Conservation (phyloP, 495 filamentous ascomycete species). For the Aspergillus steynii region DNA sequence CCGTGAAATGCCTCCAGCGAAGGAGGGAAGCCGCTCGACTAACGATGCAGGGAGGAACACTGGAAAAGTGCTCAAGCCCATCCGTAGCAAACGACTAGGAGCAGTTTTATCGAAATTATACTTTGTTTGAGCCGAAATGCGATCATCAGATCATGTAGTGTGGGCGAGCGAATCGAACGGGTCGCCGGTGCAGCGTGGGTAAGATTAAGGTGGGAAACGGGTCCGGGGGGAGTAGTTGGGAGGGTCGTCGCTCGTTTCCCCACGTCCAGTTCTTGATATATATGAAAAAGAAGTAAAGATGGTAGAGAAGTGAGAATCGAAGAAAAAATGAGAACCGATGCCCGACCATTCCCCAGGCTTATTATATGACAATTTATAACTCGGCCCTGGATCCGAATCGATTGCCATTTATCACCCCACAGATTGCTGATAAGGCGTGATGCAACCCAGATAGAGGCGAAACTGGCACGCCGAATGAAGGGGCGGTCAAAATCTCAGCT, state of each 20-base stretch:
- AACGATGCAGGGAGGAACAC: background rate
- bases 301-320: background rate
- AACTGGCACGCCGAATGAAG: conserved; percentile 2
- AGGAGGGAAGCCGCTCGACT: background rate
- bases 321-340: background rate
- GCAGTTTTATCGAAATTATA: too few species aligned
- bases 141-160: too few species aligned
- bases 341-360: background rate
- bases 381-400: background rate
- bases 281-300: background rate
- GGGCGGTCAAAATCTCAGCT: conserved; percentile 5
- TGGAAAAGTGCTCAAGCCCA: too few species aligned
- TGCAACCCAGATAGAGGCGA: conserved; percentile 5
- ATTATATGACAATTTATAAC: background rate
- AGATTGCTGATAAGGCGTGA: conserved; percentile 9
- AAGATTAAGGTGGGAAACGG: background rate
- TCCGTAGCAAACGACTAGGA: too few species aligned
- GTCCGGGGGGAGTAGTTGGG: background rate
- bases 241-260: background rate
- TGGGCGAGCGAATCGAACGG: background rate
- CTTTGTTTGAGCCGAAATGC: too few species aligned
- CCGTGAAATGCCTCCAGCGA: background rate
- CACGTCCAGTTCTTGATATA: background rate
- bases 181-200: background rate
- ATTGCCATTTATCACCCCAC: conserved; percentile 6